Conservation (phyloP, 192 early-diverging fungal species). For the Linnemannia schmuckeri region DNA sequence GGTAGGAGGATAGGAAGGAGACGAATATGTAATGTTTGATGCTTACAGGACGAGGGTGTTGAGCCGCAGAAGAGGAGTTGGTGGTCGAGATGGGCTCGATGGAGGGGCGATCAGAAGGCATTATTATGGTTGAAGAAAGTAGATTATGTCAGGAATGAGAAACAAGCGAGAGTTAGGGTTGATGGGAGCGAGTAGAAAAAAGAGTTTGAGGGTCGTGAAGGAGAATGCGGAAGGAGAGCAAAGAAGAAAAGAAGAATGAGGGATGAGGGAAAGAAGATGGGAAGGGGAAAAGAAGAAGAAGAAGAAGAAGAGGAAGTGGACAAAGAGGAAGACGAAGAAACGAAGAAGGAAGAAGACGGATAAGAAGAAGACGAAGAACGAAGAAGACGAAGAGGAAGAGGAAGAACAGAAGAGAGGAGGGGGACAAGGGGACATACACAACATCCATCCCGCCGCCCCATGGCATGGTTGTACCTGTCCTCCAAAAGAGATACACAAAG, state of each 20-base stretch:
- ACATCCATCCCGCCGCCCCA: not conserved
- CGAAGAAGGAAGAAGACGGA: not conserved
- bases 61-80: not conserved
- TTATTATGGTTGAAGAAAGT: not conserved
- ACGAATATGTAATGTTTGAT: not conserved
- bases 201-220: not conserved
- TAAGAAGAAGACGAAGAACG: not conserved
- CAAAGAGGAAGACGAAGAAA: not conserved
- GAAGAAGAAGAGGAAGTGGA: not conserved
- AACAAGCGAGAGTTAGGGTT: not conserved
- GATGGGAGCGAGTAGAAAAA: not conserved
- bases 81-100: constrained; percentile 26
- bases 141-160: not conserved
- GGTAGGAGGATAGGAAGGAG: not conserved
- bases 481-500: not conserved
- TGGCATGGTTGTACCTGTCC: not conserved
- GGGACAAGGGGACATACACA: too few species aligned
- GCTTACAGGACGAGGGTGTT: constrained; percentile 2
- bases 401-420: not conserved
- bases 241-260: not conserved
- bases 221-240: not conserved
- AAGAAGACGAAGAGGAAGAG: not conserved
- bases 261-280: not conserved
- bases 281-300: not conserved
- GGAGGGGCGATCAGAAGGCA: constrained; percentile 25